Evolutionary conservation across 768 basidiomycete genomes (phyloP).

Genomic region (Pleurotus ostreatus): DNA sequence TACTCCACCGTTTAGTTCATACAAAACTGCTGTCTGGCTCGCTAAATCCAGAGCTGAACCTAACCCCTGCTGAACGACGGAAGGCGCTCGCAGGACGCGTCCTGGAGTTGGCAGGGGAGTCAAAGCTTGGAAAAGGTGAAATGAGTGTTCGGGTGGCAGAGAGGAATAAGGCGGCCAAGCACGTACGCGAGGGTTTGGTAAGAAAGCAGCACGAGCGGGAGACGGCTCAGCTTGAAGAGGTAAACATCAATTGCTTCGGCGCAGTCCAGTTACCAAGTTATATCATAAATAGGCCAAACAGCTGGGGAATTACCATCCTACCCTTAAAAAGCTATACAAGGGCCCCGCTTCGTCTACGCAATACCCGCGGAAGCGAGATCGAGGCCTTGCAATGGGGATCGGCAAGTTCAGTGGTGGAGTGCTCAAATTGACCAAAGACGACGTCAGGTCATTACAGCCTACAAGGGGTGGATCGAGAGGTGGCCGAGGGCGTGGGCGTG

Average conservation of each 20-base stretch:
- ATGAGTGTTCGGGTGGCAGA: slow-evolving; percentile 54
- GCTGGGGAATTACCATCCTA: slow-evolving; percentile 80
- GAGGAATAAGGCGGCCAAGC: slow-evolving; percentile 66
- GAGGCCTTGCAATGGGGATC: slow-evolving; percentile 75
- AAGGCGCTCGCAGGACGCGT: slow-evolving; percentile 79
- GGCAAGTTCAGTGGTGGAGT: slow-evolving; percentile 71
- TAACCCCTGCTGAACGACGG: slow-evolving; percentile 62
- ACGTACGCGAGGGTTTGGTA: slow-evolving; percentile 64
- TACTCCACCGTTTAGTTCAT: slow-evolving; percentile 76
- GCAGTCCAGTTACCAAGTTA: background rate
- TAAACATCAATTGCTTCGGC: slow-evolving; percentile 21
- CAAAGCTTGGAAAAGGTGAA: slow-evolving; percentile 76
- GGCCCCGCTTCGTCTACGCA: slow-evolving; percentile 20
- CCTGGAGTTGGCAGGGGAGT: slow-evolving; percentile 63
- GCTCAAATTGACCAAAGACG: slow-evolving; percentile 58
- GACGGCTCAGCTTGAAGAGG: slow-evolving; percentile 63
- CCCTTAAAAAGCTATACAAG: slow-evolving; percentile 65
- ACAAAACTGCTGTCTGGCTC: slow-evolving; percentile 78
- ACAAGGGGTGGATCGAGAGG: too few species aligned
- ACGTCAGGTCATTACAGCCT: slow-evolving; percentile 35
- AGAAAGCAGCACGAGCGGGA: slow-evolving; percentile 58
- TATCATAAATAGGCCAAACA: slow-evolving; percentile 62
- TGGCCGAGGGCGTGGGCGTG: slow-evolving; percentile 20
- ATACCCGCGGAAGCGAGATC: slow-evolving; percentile 45
- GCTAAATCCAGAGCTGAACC: slow-evolving; percentile 52